Evolutionary conservation across 2,329 filamentous ascomycete species (phyloP), one percentile per base, ranked within the genome.

Genomic region (Epichloe scottii): DNA sequence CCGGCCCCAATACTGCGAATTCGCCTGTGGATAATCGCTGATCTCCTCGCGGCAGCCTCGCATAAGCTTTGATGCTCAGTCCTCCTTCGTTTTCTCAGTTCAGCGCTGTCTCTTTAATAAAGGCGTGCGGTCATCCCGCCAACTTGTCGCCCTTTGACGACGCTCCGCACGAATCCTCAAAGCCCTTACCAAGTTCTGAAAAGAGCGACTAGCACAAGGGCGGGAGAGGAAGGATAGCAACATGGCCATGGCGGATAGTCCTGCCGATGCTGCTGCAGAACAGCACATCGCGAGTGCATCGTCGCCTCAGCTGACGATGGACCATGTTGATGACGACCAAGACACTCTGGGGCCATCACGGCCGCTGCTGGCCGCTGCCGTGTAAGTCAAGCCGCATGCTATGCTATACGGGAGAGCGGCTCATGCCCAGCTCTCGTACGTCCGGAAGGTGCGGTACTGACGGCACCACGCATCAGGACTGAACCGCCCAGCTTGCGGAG

Each of bases 401-500:
- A 35, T 35, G 40, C 26, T 11, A 30, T n/a, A 46, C 23, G 30
- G n/a, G 15, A 46, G 33, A 35, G 17, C 45, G n/a, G 33, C 26
- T 15, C 3, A 5, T 26, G 19, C 12, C 19, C 42, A 8, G 15
- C 21, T 39, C n/a, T 21, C 7, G 12, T 44, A 6, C 35, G 42
- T 14, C 6, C n/a, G 46, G 3, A 34, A 5, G 7, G 26, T 19
- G 8, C 17, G 11, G n/a, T 17, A 26, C 21, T 48, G 17, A 48
- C 46, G 21, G 4, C 14, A 11, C 7, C 7, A 23, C 33, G 2
- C 35, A 10, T 19, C 56, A 78, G 74, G 48, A 72, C 74, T 47
- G 70, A 74, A 19, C 70, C 71, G 37, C 61, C 67, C 19, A 58
- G 63, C 42, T 53, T 66, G 33, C 62, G 63, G 41, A 64, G 67